phyloP scores from a whole-genome alignment of 2,329 filamentous ascomycete species.

The Penicillium brasilianum region DNA sequence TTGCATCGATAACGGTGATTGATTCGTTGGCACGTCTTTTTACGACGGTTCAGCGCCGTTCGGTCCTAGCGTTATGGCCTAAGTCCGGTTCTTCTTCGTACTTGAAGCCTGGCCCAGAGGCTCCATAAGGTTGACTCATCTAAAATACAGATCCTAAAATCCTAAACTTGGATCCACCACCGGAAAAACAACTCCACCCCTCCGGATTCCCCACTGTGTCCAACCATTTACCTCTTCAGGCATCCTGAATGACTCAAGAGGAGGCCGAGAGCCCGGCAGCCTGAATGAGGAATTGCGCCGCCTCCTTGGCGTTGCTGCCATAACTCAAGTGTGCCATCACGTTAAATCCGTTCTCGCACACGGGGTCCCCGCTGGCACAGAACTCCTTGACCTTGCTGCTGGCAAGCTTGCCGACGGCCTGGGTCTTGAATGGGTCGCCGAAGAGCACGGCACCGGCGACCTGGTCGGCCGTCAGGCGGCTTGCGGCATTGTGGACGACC shows the following conservation, averaged over 20 bases:
- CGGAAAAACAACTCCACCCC: neutral
- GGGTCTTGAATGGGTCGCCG: slow-evolving; percentile 52
- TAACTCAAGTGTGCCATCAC: slow-evolving; percentile 52
- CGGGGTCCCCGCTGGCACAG: slow-evolving; percentile 57
- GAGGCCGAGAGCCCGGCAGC: slow-evolving; percentile 28
- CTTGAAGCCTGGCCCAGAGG: no score
- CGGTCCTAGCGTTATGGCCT: neutral
- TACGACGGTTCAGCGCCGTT: neutral
- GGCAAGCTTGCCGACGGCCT: slow-evolving; percentile 47
- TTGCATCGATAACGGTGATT: neutral
- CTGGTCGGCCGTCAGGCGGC: slow-evolving; percentile 38
- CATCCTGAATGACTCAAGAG: neutral
- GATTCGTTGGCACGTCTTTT: neutral
- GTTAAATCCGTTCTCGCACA: slow-evolving; percentile 55
- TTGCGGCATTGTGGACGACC: slow-evolving; percentile 42
- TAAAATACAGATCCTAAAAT: neutral
- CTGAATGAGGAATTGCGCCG: slow-evolving; percentile 45
- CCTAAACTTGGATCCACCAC: neutral
- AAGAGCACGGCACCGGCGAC: slow-evolving; percentile 52
- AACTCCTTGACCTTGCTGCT: slow-evolving; percentile 53
- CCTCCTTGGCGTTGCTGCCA: slow-evolving; percentile 40
- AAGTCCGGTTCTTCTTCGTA: neutral
- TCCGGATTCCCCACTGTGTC: neutral
- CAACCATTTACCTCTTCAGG: neutral
- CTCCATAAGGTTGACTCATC: slow-evolving; percentile 8